phyloP scores from a whole-genome alignment of 78 protist species.

The Pigoraptor vietnamica region DNA sequence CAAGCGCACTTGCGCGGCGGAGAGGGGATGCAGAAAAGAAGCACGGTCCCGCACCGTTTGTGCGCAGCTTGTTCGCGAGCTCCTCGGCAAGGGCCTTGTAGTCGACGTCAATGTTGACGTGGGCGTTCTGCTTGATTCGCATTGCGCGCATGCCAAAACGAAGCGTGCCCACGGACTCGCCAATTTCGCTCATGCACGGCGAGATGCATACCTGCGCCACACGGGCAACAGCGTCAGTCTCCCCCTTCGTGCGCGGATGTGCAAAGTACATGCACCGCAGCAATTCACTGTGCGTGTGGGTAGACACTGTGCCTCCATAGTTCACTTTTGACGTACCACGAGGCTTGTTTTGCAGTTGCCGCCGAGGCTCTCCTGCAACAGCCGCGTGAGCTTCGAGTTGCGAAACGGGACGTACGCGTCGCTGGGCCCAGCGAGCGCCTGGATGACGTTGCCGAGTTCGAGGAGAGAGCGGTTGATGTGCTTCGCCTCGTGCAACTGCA shows the following conservation, averaged over 20 bases:
- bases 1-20: too few relatives aligned
- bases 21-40: too few relatives aligned
- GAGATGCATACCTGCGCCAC: not conserved
- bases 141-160: constrained; percentile 2
- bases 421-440: not conserved
- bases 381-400: constrained; percentile 71
- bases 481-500: constrained; percentile 38
- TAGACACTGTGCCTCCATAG: too few relatives aligned
- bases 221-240: not conserved
- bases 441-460: constrained; percentile 36
- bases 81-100: not conserved
- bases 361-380: constrained; percentile 50
- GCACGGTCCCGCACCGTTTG: not conserved
- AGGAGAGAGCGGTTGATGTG: constrained; percentile 45
- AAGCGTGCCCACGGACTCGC: not conserved
- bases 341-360: constrained; percentile 59
- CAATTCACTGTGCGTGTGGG: too few relatives aligned
- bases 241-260: too few relatives aligned
- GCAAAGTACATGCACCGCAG: too few relatives aligned
- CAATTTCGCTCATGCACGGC: not conserved
- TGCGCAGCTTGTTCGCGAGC: not conserved
- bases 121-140: not conserved
- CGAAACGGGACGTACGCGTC: constrained; percentile 59
- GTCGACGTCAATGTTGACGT: not conserved
- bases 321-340: constrained; percentile 18